Evolutionary conservation across 2,329 filamentous ascomycete genomes (phyloP).

Genomic region (Beauveria brongniartii): DNA sequence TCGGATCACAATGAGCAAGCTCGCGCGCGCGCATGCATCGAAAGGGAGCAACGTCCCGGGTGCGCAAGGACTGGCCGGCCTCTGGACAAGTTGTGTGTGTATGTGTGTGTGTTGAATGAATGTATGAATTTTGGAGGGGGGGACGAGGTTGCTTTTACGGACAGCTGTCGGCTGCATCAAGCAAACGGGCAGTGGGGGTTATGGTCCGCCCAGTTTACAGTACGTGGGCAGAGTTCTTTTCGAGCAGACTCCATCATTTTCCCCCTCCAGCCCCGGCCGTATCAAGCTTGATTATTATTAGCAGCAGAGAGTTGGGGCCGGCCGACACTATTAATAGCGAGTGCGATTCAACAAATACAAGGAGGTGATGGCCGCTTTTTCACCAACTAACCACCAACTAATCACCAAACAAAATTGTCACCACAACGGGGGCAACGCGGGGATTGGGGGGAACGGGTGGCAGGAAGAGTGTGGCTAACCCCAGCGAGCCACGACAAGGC

Average conservation of each 20-base stretch:
- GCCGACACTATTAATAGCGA: no score
- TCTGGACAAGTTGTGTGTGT: not conserved
- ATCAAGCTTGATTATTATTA: no score
- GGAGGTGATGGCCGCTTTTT: no score
- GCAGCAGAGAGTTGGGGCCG: no score
- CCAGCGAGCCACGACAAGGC: not conserved
- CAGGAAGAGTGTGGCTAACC: not conserved
- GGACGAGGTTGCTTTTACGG: not conserved
- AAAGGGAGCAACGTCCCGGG: not conserved
- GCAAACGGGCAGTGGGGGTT: not conserved
- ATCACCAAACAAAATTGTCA: not conserved
- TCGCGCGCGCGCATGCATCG: not conserved
- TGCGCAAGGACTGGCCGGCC: not conserved
- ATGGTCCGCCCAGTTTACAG: not conserved
- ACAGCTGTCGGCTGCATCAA: not conserved
- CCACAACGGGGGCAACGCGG: not conserved
- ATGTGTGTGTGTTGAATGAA: not conserved
- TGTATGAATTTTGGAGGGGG: not conserved
- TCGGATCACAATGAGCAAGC: not conserved
- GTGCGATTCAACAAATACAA: no score
- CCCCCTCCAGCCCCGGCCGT: not conserved
- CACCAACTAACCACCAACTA: not conserved
- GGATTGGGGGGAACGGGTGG: not conserved
- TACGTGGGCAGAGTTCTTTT: not conserved
- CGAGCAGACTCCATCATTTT: not conserved